Evolutionary conservation across 2,329 filamentous ascomycete genomes (phyloP).

Genomic region (Cladophialophora exuberans): DNA sequence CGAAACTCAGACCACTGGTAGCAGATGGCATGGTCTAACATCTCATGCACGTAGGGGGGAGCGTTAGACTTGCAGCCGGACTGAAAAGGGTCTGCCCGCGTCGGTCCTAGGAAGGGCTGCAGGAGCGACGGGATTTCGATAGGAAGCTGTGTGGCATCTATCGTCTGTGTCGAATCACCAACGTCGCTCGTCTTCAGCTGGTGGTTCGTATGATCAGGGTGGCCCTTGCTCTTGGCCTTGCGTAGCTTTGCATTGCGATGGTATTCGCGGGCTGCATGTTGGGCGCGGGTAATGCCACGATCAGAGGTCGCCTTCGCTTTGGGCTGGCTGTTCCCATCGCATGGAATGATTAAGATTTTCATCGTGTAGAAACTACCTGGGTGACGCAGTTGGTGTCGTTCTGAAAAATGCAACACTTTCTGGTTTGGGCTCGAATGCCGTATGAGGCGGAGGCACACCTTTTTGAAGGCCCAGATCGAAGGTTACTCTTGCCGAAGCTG

Average conservation of each 20-base stretch:
- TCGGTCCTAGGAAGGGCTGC: not conserved
- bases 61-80: not conserved
- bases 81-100: not conserved
- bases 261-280: slow-evolving; percentile 5
- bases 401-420: not conserved
- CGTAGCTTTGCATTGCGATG: slow-evolving; percentile 3
- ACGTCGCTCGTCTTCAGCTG: not conserved
- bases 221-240: not conserved
- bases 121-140: not conserved
- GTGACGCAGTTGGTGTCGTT: not conserved
- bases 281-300: not conserved
- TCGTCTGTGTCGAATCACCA: not conserved
- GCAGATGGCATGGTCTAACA: slow-evolving; percentile 1
- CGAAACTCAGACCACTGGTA: slow-evolving; percentile 4
- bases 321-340: not conserved
- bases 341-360: slow-evolving; percentile 4
- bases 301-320: not conserved
- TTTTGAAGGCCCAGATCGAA: too few relatives aligned
- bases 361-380: not conserved
- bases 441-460: too few relatives aligned
- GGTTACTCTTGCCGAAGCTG: too few relatives aligned
- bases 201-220: not conserved
- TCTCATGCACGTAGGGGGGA: not conserved
- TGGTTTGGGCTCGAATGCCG: too few relatives aligned
- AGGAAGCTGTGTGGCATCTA: not conserved